Conservation (phyloP, 208 protist genomes). For the Crithidia acanthocephali region DNA sequence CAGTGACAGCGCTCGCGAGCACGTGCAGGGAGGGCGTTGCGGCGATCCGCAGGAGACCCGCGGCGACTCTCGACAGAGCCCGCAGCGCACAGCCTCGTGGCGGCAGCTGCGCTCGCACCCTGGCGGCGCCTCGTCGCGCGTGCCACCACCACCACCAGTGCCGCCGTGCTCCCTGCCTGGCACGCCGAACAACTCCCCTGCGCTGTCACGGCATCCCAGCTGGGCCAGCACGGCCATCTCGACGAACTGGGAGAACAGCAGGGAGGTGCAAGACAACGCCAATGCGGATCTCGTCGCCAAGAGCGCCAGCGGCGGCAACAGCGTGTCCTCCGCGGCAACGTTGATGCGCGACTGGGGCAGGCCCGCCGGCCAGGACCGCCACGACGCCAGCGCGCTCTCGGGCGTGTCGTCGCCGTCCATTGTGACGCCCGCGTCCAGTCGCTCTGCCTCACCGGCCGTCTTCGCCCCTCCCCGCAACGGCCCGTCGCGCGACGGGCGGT, state of each 20-base stretch:
- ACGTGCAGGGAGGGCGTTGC: not conserved
- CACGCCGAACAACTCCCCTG: not conserved
- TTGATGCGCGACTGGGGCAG: not conserved
- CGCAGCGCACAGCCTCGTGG: conserved; percentile 25
- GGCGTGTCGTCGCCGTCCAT: conserved; percentile 29
- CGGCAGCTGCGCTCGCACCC: conserved; percentile 29
- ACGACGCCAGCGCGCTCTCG: conserved; percentile 8
- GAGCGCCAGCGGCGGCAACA: not conserved
- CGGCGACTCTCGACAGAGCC: not conserved
- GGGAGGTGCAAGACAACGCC: no score
- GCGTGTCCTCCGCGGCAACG: not conserved
- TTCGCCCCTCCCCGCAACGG: not conserved
- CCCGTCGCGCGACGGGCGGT: no score
- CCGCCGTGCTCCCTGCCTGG: not conserved
- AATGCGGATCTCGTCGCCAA: not conserved
- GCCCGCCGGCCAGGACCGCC: not conserved
- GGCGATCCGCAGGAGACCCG: not conserved
- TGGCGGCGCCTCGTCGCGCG: conserved; percentile 8
- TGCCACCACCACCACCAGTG: not conserved
- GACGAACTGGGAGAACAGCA: not conserved
- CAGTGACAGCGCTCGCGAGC: not conserved
- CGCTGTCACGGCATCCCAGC: conserved; percentile 3
- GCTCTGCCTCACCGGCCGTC: conserved; percentile 2
- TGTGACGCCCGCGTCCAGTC: conserved; percentile 18
- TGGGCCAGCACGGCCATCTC: not conserved